A percentile compares a stretch with the other conserved stretches of the same genome.
Evolutionary conservation across 257 asterid genomes (phyloP).

Genomic region (Nicotiana sylvestris): DNA sequence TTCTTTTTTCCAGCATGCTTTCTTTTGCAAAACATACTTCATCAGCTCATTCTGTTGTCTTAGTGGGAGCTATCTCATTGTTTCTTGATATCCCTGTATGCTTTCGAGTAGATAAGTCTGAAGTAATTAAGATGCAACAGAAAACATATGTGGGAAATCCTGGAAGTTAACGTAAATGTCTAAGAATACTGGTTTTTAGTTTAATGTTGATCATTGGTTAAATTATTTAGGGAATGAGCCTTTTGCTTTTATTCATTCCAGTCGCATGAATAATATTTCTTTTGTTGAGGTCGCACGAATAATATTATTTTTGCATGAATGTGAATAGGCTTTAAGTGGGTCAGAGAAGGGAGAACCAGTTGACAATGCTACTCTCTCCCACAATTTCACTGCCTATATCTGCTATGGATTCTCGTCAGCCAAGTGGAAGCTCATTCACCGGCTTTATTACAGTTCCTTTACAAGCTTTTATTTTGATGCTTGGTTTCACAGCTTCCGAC

Average conservation of each 20-base stretch:
- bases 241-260: background rate
- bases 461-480: slow-evolving; percentile 73
- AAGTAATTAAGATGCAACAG: background rate
- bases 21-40: slow-evolving; percentile 5
- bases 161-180: background rate
- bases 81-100: background rate
- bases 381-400: slow-evolving; percentile 58
- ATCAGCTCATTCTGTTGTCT: background rate
- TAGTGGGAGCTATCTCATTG: background rate
- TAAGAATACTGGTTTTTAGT: background rate
- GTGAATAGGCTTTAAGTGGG: slow-evolving; percentile 66
- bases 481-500: slow-evolving; percentile 70
- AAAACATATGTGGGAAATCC: too few species aligned
- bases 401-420: slow-evolving; percentile 57
- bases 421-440: slow-evolving; percentile 78
- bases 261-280: background rate
- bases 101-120: background rate
- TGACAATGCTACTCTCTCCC: slow-evolving; percentile 83
- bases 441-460: slow-evolving; percentile 83
- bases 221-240: background rate
- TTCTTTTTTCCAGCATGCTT: background rate
- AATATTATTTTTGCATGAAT: background rate
- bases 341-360: slow-evolving; percentile 89
- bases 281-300: too few species aligned
- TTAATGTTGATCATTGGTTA: background rate